Percentiles rank a stretch among this genome's conserved stretches.
phyloP scores from a whole-genome alignment of 139 green algal species.

The Zygnema cylindricum region DNA sequence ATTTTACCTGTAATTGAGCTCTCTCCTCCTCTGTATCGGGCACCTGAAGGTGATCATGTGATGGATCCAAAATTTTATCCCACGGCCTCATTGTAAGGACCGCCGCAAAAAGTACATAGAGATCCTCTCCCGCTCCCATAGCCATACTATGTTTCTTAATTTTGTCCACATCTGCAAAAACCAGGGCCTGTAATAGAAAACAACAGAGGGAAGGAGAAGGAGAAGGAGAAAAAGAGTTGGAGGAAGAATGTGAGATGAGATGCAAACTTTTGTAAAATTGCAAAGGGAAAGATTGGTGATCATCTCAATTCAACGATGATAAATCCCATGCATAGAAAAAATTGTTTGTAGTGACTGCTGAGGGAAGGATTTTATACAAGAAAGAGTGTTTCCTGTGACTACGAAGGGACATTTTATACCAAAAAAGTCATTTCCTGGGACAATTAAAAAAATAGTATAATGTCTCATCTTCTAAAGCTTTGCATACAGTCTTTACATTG shows the following conservation, averaged over 20 bases:
- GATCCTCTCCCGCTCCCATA: constrained; percentile 83
- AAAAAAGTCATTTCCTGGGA: too few relatives aligned
- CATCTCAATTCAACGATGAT: too few relatives aligned
- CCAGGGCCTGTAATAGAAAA: constrained; percentile 77
- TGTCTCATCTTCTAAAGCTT: too few relatives aligned
- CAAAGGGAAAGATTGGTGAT: too few relatives aligned
- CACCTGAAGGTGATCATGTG: constrained; percentile 70
- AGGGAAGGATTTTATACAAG: too few relatives aligned
- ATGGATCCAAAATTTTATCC: constrained; percentile 72
- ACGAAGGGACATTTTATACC: too few relatives aligned
- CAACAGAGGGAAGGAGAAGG: background rate
- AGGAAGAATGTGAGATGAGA: background rate
- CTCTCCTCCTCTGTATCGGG: constrained; percentile 55
- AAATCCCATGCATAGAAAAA: too few relatives aligned
- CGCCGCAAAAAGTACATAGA: constrained; percentile 80
- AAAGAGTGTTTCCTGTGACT: too few relatives aligned
- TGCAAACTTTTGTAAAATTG: background rate
- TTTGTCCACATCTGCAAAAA: constrained; percentile 80
- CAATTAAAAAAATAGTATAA: too few relatives aligned
- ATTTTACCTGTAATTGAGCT: constrained; percentile 53
- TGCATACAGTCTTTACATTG: too few relatives aligned
- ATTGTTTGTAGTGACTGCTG: too few relatives aligned
- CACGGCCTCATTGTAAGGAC: constrained; percentile 89
- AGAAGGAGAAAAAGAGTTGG: too few relatives aligned
- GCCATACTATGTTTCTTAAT: constrained; percentile 73